Base-by-base conservation (phyloP, 106 monocot genomes). In the Apostasia shenzhenica region DNA sequence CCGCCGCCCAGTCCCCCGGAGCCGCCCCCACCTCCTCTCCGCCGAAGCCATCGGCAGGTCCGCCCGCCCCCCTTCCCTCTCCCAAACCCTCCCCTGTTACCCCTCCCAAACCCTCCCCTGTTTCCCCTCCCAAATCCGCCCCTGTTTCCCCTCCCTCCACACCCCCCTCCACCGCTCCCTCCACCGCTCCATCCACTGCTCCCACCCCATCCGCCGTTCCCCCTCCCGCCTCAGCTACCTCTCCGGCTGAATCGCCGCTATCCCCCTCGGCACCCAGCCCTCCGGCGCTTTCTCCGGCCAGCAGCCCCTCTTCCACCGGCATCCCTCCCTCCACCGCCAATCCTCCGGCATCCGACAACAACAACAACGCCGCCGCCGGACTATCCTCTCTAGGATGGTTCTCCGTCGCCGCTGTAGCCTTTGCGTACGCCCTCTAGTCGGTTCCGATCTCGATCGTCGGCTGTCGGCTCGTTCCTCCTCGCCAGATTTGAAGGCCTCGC, bases 1-100 rank as follows among this genome's bases (percentile, higher is more conserved):
- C 70, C 41, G 14, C 47, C 45, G 70, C 70, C 70, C 70, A 70
- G 13, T 14, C 58, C 44, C 70, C 70, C 12, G 57, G 57, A 55
- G 14, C 57, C 44, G 68, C 68, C 66, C 66, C 66, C 66, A 65
- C 62, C 5, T 41, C 26, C 26, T 26, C 26, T 26, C 26, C 26
- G 26, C 26, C 26, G 26, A 26, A 26, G 26, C 26, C 26, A 26
- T 26, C 26, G 26, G 26, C 26, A 26, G 26, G 26, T 26, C 26
- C 26, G 26, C 26, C 26, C 26, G 26, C 26, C 26, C 26, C 26
- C 26, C 26, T 26, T 26, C 26, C 26, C 26, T 26, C 26, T 26
- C 26, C 26, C 26, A 26, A 26, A 26, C 26, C 26, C 26, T 26
- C 26, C 26, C 26, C 26, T 26, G 26, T 26, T 65, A 3, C 48